Conservation (phyloP, 2,329 filamentous ascomycete genomes). For the Clonostachys rosea region DNA sequence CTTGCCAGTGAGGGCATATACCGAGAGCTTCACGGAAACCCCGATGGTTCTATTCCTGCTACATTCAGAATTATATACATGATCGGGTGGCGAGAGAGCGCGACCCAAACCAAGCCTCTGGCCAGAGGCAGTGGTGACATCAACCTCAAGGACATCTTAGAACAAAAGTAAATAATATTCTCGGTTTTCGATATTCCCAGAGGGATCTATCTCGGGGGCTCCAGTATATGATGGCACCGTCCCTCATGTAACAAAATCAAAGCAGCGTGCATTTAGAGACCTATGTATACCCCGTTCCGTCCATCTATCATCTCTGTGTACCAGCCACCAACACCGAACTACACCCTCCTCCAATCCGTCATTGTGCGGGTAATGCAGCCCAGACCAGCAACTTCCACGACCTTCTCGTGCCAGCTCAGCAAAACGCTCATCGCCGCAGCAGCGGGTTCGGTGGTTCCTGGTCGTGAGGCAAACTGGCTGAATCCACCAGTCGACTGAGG, state of each 20-base stretch:
- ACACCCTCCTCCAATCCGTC: slow-evolving; percentile 85
- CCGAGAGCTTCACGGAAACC: slow-evolving; percentile 77
- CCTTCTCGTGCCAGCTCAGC: slow-evolving; percentile 98
- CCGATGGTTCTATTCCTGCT: slow-evolving; percentile 72
- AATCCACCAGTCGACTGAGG: slow-evolving; percentile 80
- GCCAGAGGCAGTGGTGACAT: slow-evolving; percentile 80
- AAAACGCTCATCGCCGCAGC: slow-evolving; percentile 93
- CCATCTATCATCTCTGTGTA: neutral
- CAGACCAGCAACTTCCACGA: slow-evolving; percentile 87
- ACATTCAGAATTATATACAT: slow-evolving; percentile 96
- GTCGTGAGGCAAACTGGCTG: slow-evolving; percentile 65
- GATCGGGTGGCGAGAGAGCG: slow-evolving; percentile 95
- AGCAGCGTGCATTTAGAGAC: too few relatives aligned
- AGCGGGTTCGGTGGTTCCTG: slow-evolving; percentile 60
- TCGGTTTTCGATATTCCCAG: too few relatives aligned
- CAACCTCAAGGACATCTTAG: slow-evolving; percentile 77
- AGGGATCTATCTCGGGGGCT: too few relatives aligned
- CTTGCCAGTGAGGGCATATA: slow-evolving; percentile 89
- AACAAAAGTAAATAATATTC: neutral
- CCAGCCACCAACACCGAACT: slow-evolving; percentile 3
- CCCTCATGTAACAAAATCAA: too few relatives aligned
- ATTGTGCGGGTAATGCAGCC: slow-evolving; percentile 92
- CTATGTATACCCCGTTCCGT: neutral
- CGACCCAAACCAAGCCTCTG: slow-evolving; percentile 74
- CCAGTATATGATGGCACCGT: too few relatives aligned